Base-by-base conservation (phyloP, 345 rosid genomes). In the Hirschfeldia incana region DNA sequence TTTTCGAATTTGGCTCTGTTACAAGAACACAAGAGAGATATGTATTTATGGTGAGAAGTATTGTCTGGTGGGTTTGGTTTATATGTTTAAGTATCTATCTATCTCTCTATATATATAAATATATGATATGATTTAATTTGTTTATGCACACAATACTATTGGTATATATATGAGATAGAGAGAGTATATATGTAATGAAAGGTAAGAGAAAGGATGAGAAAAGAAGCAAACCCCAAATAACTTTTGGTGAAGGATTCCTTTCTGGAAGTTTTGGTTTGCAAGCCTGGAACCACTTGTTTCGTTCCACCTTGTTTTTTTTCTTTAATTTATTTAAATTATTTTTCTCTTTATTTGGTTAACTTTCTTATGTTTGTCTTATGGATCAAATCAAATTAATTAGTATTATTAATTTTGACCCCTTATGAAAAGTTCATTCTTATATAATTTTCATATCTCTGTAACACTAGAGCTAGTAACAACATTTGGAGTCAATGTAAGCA, bases 201-300 rank as follows among this genome's bases (percentile, higher is more conserved):
- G 76, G 76, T 57, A 75, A 65, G 80, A 70, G 83, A 75, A 69
- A 75, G 27, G 76, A 37, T 53, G 83, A 75, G 68, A 71, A 81
- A 81, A 76, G 83, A 81, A 81, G 83, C 83, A 81, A 81, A 76
- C 76, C 71, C 71, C 60, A 75, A 59, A 80, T 76, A 75, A 80
- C 79, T 75, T 81, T 81, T 81, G 80, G 83, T 81, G 83, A 76
- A 81, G 83, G 77, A 81, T 81, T 81, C 83, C 83, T 81, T 76
- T 70, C 73, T 81, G 83, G 83, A 81, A 71, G 83, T 81, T 81
- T 76, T 81, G 83, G 83, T 66, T 76, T 76, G 83, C 80, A 81
- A 81, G 83, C 83, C 83, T 81, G 83, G 83, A 81, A 81, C 83
- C 77, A 81, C 80, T 81, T 76, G 80, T 71, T 81, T 15, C 11